Conservation (phyloP, 176 grass and related monocot genomes). For the Triticum urartu region DNA sequence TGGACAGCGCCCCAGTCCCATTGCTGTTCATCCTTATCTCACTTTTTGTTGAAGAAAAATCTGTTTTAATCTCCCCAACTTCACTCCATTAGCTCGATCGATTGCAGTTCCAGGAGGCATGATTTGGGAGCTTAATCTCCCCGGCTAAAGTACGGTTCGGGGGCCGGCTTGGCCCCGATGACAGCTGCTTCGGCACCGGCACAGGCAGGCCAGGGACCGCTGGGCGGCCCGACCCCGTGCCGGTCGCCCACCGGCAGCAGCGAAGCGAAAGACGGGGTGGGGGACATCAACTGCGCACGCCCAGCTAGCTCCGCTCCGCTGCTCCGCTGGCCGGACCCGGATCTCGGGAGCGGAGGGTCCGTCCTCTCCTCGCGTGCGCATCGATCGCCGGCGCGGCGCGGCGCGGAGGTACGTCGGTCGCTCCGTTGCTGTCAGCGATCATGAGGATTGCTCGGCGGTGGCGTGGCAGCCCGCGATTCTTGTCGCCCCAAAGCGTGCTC, state of each 20-base stretch:
- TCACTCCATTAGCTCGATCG: no score
- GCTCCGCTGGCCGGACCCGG: not conserved
- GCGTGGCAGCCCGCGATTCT: not conserved
- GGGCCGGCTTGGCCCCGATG: not conserved
- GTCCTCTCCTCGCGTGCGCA: not conserved
- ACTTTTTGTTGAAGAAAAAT: no score
- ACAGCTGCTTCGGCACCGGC: not conserved
- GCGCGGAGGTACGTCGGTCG: not conserved
- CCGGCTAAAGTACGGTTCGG: not conserved
- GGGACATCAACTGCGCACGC: not conserved
- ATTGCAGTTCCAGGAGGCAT: no score
- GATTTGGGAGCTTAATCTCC: not conserved
- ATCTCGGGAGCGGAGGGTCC: not conserved
- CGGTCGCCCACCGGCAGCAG: slow-evolving; percentile 14
- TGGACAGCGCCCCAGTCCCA: not conserved
- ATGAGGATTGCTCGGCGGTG: not conserved
- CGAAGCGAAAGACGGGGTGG: not conserved
- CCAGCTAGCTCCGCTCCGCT: not conserved
- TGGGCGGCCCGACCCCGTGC: slow-evolving; percentile 4
- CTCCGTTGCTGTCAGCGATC: not conserved
- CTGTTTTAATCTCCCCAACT: no score
- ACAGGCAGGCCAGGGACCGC: not conserved
- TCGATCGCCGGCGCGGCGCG: not conserved
- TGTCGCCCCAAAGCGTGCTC: not conserved
- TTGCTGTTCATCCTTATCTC: not conserved